These are phyloP conservation scores for Hyphodiscus hymeniophilus DNA, from an alignment of 495 filamentous ascomycete genomes.

Conservation along the genomic window DNA sequence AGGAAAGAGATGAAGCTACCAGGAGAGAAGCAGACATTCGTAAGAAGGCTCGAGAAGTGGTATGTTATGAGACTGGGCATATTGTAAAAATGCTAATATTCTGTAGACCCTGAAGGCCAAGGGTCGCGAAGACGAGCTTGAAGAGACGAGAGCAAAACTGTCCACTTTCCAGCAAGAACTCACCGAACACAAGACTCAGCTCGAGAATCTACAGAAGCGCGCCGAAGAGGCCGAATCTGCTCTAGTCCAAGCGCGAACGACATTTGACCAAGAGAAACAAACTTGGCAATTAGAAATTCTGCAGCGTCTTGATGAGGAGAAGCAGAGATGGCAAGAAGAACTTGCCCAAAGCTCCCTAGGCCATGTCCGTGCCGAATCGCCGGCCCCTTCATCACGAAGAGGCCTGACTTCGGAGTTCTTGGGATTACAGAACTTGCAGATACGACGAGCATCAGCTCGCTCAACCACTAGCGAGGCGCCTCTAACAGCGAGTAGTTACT, in stretches of 20 bases:
- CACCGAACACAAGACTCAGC: slow-evolving; percentile 50
- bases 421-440: slow-evolving; percentile 21
- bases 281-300: slow-evolving; percentile 51
- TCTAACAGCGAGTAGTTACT: slow-evolving; percentile 4
- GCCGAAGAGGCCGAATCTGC: slow-evolving; percentile 59
- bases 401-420: slow-evolving; percentile 20
- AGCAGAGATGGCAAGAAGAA: slow-evolving; percentile 63
- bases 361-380: slow-evolving; percentile 36
- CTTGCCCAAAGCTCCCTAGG: slow-evolving; percentile 19
- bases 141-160: slow-evolving; percentile 56
- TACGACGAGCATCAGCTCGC: slow-evolving; percentile 18
- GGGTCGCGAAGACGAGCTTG: slow-evolving; percentile 74
- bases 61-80: slow-evolving; percentile 32
- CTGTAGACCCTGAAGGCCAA: slow-evolving; percentile 64
- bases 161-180: slow-evolving; percentile 48
- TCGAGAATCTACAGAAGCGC: slow-evolving; percentile 54
- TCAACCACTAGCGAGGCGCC: slow-evolving; percentile 19
- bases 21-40: slow-evolving; percentile 78
- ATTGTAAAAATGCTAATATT: background rate
- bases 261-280: slow-evolving; percentile 65
- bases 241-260: slow-evolving; percentile 45
- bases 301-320: slow-evolving; percentile 63
- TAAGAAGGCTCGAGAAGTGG: slow-evolving; percentile 77
- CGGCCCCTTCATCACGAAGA: slow-evolving; percentile 37
- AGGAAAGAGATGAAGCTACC: slow-evolving; percentile 79